Conservation (phyloP, 1,284 basidiomycete species). For the Kwoniella shivajii region DNA sequence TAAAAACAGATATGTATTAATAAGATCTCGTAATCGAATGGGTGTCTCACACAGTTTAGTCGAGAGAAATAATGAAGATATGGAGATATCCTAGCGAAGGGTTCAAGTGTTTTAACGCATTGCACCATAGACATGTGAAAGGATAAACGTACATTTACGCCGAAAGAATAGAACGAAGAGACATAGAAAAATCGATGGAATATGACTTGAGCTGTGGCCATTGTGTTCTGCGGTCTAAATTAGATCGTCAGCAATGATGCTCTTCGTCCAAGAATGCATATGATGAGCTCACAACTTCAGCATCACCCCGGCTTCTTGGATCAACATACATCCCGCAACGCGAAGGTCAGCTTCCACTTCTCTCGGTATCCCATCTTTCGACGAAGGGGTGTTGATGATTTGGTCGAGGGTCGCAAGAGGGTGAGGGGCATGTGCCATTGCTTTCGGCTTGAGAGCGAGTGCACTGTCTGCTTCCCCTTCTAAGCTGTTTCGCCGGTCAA, state of each 20-base stretch:
- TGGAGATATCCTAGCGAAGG: constrained; percentile 90
- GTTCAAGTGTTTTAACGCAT: no score
- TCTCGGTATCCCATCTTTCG: constrained; percentile 74
- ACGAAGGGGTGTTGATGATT: constrained; percentile 75
- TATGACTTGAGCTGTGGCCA: constrained; percentile 92
- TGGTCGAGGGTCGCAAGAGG: constrained; percentile 82
- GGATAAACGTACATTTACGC: constrained; percentile 69
- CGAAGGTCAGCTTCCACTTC: constrained; percentile 84
- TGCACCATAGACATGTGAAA: not conserved
- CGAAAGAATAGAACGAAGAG: constrained; percentile 89
- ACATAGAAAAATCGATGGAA: constrained; percentile 98
- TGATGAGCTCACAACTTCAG: constrained; percentile 72
- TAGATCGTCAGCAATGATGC: not conserved
- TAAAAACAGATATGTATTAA: constrained; percentile 91
- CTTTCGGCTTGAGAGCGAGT: not conserved
- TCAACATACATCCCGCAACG: constrained; percentile 84
- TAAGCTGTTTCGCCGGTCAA: no score
- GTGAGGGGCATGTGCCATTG: constrained; percentile 67
- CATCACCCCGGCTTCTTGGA: constrained; percentile 90
- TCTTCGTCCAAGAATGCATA: not conserved
- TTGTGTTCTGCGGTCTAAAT: constrained; percentile 87
- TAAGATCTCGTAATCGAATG: constrained; percentile 84
- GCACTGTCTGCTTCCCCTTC: no score
- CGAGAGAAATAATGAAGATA: constrained; percentile 90
- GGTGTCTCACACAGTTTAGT: constrained; percentile 96